Conservation (phyloP, 1,284 basidiomycete genomes). For the Cutaneotrichosporon cutaneum region DNA sequence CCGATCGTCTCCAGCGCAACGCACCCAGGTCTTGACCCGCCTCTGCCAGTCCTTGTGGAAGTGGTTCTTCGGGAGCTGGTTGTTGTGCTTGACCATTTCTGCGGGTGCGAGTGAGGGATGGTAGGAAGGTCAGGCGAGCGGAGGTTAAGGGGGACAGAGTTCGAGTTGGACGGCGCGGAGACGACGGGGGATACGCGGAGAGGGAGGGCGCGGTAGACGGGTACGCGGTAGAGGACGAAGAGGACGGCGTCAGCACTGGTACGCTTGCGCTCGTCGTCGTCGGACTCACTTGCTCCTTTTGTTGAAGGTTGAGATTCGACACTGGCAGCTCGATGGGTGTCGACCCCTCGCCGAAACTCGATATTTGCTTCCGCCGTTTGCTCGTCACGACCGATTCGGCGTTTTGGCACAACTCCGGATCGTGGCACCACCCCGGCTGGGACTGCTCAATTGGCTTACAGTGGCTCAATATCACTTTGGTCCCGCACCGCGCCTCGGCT, state of each 20-base stretch:
- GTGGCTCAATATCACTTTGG: neutral
- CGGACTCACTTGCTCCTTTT: slow-evolving; percentile 8
- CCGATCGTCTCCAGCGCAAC: slow-evolving; percentile 14
- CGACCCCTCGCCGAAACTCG: neutral
- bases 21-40: slow-evolving; percentile 50
- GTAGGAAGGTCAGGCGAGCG: neutral
- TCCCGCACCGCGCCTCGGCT: neutral
- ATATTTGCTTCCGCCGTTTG: slow-evolving; percentile 2
- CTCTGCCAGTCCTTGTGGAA: slow-evolving; percentile 94
- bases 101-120: slow-evolving; percentile 1
- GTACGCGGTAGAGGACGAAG: neutral
- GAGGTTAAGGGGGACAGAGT: neutral
- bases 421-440: neutral
- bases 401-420: neutral
- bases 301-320: slow-evolving; percentile 11
- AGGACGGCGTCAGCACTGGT: slow-evolving; percentile 4
- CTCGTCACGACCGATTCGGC: neutral
- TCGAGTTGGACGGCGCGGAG: too few relatives aligned
- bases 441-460: too few relatives aligned
- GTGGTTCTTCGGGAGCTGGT: slow-evolving; percentile 86
- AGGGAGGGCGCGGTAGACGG: neutral
- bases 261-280: neutral
- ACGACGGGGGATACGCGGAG: neutral
- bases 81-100: slow-evolving; percentile 35
- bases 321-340: neutral